Conservation (phyloP, 2,329 filamentous ascomycete species). For the Phaeosphaeria sp. region DNA sequence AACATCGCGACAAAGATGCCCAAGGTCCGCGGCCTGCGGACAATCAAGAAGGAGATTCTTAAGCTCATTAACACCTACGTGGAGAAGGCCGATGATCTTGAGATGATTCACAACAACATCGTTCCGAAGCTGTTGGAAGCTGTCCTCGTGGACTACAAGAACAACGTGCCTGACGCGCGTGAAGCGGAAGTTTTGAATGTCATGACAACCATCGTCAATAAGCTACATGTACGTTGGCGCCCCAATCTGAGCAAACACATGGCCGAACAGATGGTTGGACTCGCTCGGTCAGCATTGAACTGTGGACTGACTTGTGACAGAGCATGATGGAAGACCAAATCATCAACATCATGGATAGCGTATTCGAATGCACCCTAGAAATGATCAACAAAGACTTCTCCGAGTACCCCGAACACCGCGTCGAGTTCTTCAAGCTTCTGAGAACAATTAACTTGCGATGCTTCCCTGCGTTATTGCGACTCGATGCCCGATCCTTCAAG, state of each 20-base stretch:
- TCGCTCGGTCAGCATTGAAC: slow-evolving; percentile 25
- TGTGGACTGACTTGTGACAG: slow-evolving; percentile 54
- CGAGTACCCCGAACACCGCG: slow-evolving; percentile 96
- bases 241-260: slow-evolving; percentile 59
- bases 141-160: slow-evolving; percentile 93
- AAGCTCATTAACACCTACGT: slow-evolving; percentile 99
- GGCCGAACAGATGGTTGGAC: slow-evolving; percentile 56
- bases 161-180: slow-evolving; percentile 92
- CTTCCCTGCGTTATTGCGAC: slow-evolving; percentile 91
- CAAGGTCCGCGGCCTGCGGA: slow-evolving; percentile 90
- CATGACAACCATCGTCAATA: slow-evolving; percentile 96
- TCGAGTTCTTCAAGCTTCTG: slow-evolving; percentile 99
- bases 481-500: slow-evolving; percentile 97
- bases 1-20: slow-evolving; percentile 97
- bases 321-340: slow-evolving; percentile 98
- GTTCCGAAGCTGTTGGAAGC: slow-evolving; percentile 95
- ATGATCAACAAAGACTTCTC: slow-evolving; percentile 99
- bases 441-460: slow-evolving; percentile 96
- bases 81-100: slow-evolving; percentile 94
- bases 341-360: slow-evolving; percentile 95
- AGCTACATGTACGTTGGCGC: slow-evolving; percentile 83
- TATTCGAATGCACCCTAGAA: slow-evolving; percentile 96
- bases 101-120: slow-evolving; percentile 91
- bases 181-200: slow-evolving; percentile 97
- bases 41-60: slow-evolving; percentile 98